A percentile compares a stretch with the other conserved stretches of the same genome.
phyloP scores from a whole-genome alignment of 805 yeast species.

The Metschnikowia amazonensis region DNA sequence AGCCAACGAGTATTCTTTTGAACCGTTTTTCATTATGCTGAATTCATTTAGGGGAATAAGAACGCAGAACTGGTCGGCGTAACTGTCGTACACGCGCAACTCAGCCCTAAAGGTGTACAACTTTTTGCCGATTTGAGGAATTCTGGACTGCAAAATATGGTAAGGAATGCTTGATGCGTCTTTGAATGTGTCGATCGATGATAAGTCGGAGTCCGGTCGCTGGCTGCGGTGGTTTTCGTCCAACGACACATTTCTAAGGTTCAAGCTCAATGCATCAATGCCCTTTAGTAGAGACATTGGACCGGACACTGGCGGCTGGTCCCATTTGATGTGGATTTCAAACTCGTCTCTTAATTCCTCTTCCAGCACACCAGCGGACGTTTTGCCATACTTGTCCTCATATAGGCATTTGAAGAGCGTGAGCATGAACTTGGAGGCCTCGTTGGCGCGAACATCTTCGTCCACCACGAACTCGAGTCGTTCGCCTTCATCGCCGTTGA shows the following conservation, averaged over 20 bases:
- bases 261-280: constrained; percentile 3
- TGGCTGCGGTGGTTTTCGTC: neutral
- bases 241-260: neutral
- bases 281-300: constrained; percentile 4
- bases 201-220: constrained; percentile 4
- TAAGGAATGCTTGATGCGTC: constrained; percentile 18
- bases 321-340: constrained; percentile 1
- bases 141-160: constrained; percentile 9
- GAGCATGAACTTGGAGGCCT: constrained; percentile 60
- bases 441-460: constrained; percentile 48
- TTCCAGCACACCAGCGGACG: constrained; percentile 43
- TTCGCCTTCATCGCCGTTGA: constrained; percentile 84
- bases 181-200: constrained; percentile 17
- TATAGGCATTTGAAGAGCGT: constrained; percentile 66
- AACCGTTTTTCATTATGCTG: constrained; percentile 26
- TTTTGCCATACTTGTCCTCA: constrained; percentile 65
- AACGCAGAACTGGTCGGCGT: constrained; percentile 43
- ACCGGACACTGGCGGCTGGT: neutral
- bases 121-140: constrained; percentile 17
- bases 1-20: constrained; percentile 53
- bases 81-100: constrained; percentile 58
- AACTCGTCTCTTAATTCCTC: constrained; percentile 18
- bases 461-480: constrained; percentile 75
- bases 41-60: constrained; percentile 35
- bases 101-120: constrained; percentile 28